A percentile compares a stretch with the other conserved stretches of the same genome.
Conservation (phyloP, 2,329 filamentous ascomycete genomes). For the Ophiosphaerella korrae region DNA sequence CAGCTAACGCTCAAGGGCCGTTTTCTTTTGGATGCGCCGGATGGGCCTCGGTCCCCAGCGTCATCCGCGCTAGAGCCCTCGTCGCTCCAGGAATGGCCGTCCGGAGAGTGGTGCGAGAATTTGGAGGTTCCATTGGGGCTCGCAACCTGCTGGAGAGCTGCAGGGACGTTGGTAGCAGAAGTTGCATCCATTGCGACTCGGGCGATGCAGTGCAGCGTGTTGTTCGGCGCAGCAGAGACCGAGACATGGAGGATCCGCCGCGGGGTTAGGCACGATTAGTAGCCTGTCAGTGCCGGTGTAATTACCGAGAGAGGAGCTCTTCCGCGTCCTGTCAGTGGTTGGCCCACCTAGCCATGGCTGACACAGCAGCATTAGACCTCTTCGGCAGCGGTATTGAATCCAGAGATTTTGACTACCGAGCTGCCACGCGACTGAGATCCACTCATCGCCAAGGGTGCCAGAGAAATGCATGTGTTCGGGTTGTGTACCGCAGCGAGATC, state of each 20-base stretch:
- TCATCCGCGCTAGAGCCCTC: slow-evolving; percentile 50
- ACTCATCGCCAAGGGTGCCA: slow-evolving; percentile 16
- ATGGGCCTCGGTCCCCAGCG: slow-evolving; percentile 42
- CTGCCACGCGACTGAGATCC: slow-evolving; percentile 20
- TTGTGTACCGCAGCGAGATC: slow-evolving; percentile 36
- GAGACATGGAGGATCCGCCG: slow-evolving; percentile 11
- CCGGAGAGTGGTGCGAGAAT: slow-evolving; percentile 42
- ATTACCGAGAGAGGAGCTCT: slow-evolving; percentile 5
- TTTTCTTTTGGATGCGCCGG: slow-evolving; percentile 54
- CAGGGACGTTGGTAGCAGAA: slow-evolving; percentile 19
- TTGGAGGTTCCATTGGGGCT: slow-evolving; percentile 40
- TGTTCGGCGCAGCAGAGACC: slow-evolving; percentile 21
- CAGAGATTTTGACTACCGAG: slow-evolving; percentile 11
- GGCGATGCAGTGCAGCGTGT: slow-evolving; percentile 27
- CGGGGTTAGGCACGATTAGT: slow-evolving; percentile 24
- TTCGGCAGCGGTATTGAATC: slow-evolving; percentile 8
- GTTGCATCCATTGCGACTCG: slow-evolving; percentile 39
- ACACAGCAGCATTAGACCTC: slow-evolving; percentile 9
- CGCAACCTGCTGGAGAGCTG: slow-evolving; percentile 31
- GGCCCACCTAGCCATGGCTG: slow-evolving; percentile 2
- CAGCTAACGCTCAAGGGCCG: slow-evolving; percentile 62
- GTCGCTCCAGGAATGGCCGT: slow-evolving; percentile 44
- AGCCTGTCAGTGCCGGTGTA: slow-evolving; percentile 31
- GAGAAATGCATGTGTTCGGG: slow-evolving; percentile 20
- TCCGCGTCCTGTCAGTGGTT: slow-evolving; percentile 23